Conservation (phyloP, 2,329 filamentous ascomycete species). For the Xylariales sp. region DNA sequence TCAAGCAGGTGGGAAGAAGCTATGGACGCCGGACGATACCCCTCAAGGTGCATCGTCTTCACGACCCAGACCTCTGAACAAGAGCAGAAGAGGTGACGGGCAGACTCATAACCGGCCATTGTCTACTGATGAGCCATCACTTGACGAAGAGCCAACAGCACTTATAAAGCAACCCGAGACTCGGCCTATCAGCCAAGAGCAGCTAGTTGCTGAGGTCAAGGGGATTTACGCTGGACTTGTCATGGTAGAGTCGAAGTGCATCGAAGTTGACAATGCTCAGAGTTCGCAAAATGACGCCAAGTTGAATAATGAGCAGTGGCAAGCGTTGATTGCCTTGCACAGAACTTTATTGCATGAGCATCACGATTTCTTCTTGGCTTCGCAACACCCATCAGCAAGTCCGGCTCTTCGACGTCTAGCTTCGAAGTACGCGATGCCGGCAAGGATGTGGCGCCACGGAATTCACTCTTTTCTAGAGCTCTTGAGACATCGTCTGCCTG, state of each 20-base stretch:
- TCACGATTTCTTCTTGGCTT: slow-evolving; percentile 81
- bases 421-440: slow-evolving; percentile 84
- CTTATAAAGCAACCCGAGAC: slow-evolving; percentile 26
- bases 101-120: not conserved
- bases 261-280: slow-evolving; percentile 69
- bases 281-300: slow-evolving; percentile 37
- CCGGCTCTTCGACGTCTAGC: slow-evolving; percentile 63
- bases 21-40: not conserved
- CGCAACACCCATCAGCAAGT: slow-evolving; percentile 76
- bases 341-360: slow-evolving; percentile 77
- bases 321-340: slow-evolving; percentile 77
- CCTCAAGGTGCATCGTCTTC: not conserved
- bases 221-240: slow-evolving; percentile 78
- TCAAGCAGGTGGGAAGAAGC: not conserved
- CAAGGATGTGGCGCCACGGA: slow-evolving; percentile 88
- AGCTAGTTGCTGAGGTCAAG: slow-evolving; percentile 76
- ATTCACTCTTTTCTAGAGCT: slow-evolving; percentile 83
- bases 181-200: slow-evolving; percentile 67
- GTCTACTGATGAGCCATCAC: not conserved
- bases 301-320: slow-evolving; percentile 69
- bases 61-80: not conserved
- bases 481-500: slow-evolving; percentile 67
- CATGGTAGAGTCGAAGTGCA: slow-evolving; percentile 84
- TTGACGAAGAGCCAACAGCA: slow-evolving; percentile 2
- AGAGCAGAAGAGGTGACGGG: not conserved